Conservation (phyloP, 73 alveolate genomes). For the Tetrahymena malaccensis region DNA sequence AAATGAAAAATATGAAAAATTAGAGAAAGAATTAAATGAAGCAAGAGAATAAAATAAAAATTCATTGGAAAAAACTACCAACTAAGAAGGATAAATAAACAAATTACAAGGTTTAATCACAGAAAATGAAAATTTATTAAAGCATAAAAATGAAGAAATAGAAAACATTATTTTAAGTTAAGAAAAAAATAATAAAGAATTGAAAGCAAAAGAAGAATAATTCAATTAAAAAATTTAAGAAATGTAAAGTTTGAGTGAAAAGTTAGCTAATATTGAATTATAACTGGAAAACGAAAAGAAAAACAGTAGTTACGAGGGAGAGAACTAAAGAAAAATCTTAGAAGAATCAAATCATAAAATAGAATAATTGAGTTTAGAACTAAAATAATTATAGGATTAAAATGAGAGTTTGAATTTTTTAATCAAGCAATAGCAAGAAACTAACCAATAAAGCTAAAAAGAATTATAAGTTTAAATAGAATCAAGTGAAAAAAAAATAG, state of each 20-base stretch:
- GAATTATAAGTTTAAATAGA: neutral
- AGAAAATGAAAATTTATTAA: neutral
- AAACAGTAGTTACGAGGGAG: neutral
- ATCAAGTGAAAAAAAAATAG: neutral
- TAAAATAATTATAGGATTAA: neutral
- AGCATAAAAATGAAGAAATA: too few relatives aligned
- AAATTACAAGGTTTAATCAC: neutral
- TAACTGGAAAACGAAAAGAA: neutral
- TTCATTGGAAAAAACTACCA: too few relatives aligned
- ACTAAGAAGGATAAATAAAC: neutral
- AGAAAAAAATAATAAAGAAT: too few relatives aligned
- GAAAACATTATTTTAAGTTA: neutral
- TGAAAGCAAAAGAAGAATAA: neutral
- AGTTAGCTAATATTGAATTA: neutral
- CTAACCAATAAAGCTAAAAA: too few relatives aligned
- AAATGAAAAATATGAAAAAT: too few relatives aligned
- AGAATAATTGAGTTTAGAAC: neutral
- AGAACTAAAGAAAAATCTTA: neutral
- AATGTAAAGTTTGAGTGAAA: neutral
- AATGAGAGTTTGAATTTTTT: too few relatives aligned
- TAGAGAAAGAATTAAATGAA: neutral
- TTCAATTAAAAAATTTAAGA: neutral
- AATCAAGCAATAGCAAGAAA: neutral
- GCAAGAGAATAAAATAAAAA: neutral
- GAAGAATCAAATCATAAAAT: neutral